phyloP scores from a whole-genome alignment of 1,139 yeast species.

The Sugiyamaella sp. region DNA sequence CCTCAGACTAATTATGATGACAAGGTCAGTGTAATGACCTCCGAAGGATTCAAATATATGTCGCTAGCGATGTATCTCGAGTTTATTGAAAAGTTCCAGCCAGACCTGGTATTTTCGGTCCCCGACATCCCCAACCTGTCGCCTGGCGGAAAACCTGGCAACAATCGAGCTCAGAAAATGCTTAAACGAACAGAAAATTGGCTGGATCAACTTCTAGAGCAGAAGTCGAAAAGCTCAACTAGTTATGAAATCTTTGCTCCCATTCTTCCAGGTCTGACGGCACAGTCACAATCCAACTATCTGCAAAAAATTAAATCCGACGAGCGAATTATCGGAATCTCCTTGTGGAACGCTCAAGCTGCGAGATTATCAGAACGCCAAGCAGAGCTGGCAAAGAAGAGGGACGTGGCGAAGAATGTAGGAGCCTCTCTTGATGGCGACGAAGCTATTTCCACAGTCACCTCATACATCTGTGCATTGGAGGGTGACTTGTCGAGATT shows the following conservation, averaged over 20 bases:
- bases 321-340: slow-evolving; percentile 31
- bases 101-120: slow-evolving; percentile 40
- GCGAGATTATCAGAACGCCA: slow-evolving; percentile 29
- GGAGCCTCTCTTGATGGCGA: slow-evolving; percentile 12
- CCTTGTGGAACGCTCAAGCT: slow-evolving; percentile 30
- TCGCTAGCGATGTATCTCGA: slow-evolving; percentile 34
- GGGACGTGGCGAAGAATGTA: slow-evolving; percentile 21
- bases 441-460: slow-evolving; percentile 7
- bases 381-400: slow-evolving; percentile 22
- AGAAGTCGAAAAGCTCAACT: not conserved
- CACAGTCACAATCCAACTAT: slow-evolving; percentile 34
- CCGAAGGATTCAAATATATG: slow-evolving; percentile 43
- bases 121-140: slow-evolving; percentile 42
- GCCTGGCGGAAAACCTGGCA: slow-evolving; percentile 40
- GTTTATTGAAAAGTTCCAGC: slow-evolving; percentile 33
- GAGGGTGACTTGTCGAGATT: slow-evolving; percentile 29
- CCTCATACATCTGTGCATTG: slow-evolving; percentile 10
- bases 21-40: slow-evolving; percentile 41
- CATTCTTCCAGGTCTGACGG: slow-evolving; percentile 36
- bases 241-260: slow-evolving; percentile 36
- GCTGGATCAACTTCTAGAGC: slow-evolving; percentile 34
- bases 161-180: slow-evolving; percentile 45
- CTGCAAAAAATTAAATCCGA: slow-evolving; percentile 30
- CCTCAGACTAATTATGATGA: slow-evolving; percentile 42
- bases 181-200: slow-evolving; percentile 41